A percentile compares a stretch with the other conserved stretches of the same genome.
Conservation (phyloP, 1,284 basidiomycete genomes). For the Irpex sp. region DNA sequence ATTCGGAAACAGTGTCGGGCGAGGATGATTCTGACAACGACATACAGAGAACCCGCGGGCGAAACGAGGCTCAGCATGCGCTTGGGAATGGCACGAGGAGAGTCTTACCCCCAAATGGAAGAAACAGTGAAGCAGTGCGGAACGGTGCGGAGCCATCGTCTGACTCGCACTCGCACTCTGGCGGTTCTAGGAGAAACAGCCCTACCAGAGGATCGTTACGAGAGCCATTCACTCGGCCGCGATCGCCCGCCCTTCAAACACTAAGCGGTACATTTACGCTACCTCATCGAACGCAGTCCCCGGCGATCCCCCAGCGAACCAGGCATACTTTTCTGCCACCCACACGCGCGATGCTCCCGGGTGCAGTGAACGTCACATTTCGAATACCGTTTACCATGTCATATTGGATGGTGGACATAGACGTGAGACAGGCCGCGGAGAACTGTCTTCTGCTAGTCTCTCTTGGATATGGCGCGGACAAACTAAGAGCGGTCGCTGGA, state of each 20-base stretch:
- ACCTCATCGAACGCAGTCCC: conserved; percentile 24
- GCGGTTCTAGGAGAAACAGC: conserved; percentile 23
- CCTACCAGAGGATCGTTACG: conserved; percentile 21
- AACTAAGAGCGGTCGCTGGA: conserved; percentile 23
- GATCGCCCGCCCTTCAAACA: conserved; percentile 45
- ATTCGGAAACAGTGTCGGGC: conserved; percentile 44
- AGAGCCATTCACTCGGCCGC: conserved; percentile 52
- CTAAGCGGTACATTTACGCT: conserved; percentile 28
- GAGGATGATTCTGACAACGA: conserved; percentile 43
- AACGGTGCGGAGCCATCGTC: conserved; percentile 9
- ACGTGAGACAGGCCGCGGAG: conserved; percentile 56
- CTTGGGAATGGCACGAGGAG: conserved; percentile 7
- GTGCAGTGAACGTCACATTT: conserved; percentile 34
- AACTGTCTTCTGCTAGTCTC: conserved; percentile 51
- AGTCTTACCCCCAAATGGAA: neutral
- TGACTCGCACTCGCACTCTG: conserved; percentile 18
- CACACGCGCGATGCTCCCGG: conserved; percentile 37
- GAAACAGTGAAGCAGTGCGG: conserved; percentile 2
- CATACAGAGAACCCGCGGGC: conserved; percentile 35
- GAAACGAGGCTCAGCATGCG: conserved; percentile 28
- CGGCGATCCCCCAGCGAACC: conserved; percentile 24
- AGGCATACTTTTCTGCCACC: conserved; percentile 18
- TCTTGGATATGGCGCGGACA: conserved; percentile 39
- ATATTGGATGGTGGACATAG: conserved; percentile 44
- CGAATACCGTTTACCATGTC: conserved; percentile 37